Evolutionary conservation across 176 grass and related monocot genomes (phyloP), one percentile per base, ranked within the genome.

Genomic region (Aechmea fasciata): DNA sequence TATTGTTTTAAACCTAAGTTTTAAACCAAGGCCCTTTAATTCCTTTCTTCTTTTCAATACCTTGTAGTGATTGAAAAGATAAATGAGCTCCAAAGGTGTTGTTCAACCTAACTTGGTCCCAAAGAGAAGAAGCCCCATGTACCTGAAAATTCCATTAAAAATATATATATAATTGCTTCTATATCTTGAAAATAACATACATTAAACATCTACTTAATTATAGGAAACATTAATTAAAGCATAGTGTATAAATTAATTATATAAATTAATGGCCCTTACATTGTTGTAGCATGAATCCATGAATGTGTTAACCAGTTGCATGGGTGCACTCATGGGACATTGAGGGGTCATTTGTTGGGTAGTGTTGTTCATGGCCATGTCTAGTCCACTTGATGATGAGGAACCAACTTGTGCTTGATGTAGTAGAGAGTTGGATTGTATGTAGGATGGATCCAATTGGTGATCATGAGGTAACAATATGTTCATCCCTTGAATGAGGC

Each of bases 371-470:
- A 87, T 22, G 75, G 83, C 52, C 89, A 92, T 87, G 50, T 90
- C 77, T 24, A 92, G 69, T 19, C 71, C 86, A 24, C 76, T 83
- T 57, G 53, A 23, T 57, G 53, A 23, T 23, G 22, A 72, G 62
- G 78, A 64, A 68, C 57, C 82, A 63, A 52, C 66, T 49, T 78
- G 64, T 3, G 76, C 49, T 71, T 72, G 25, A 50, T 73, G 85
- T 50, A 96, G 66, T 50, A 96, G 66, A n/a, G 73, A 23, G 84
- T 75, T 82, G 79, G 87, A 83, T 75, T 85, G 93, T 64, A 90
- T 71, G 57, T 79, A 85, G 20, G 84, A 51, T 66, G 69, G 81
- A 50, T 96, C 85, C 64, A 85, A 51, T 67, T 74, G 83, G 52
- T 74, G 83, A 49, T 68, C 80, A 41, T 41, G 33, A 1, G 68